Base-by-base conservation (phyloP, 73 alveolate genomes). In the Tetrahymena thermophila region DNA sequence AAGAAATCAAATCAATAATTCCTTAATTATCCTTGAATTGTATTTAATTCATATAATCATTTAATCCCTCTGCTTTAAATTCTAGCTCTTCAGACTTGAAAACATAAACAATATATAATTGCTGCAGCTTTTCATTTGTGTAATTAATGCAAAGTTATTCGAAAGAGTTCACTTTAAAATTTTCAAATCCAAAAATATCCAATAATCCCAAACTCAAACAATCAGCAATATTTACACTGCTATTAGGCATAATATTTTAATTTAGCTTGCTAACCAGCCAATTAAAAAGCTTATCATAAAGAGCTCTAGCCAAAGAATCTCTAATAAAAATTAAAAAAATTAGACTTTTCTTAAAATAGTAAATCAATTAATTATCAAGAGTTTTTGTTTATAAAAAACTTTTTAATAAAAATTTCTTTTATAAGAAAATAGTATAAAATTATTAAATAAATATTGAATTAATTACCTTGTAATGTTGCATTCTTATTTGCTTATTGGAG, bases 181-280 rank as follows among this genome's bases (percentile, higher is more conserved):
- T 97, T 96, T 99, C 99, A 96, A 99, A 99, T 11, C 99, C 99
- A 94, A 98, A 99, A 35, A 99, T 99, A 98, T 99, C 99, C 10
- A 99, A 95, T 25, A 99, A 98, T 38, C 99, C 99, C 23, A 98
- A 98, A 43, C 84, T 71, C 9, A 94, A 85, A 89, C 55, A 43
- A 35, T 43, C 89, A 25, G 35, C 23, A 14, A 43, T 89, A 23
- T 11, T 35, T 35, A 25, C 56, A 85, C 85, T 50, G 19, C 85
- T 89, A 43, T 84, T 38, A 85, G 97, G 97, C 44, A 89, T 16
- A 25, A 95, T 89, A 93, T 43, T 95, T 19, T 95, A 44, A 89
- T 97, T 98, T 71, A 97, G 84, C 93, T 96, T 89, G 34, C 93
- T 37, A 34, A 99, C 99, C 31, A 99, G 93, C 98, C 99, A 98